Conservation (phyloP, 1,284 basidiomycete genomes). For the Ceraceosorus guamensis region DNA sequence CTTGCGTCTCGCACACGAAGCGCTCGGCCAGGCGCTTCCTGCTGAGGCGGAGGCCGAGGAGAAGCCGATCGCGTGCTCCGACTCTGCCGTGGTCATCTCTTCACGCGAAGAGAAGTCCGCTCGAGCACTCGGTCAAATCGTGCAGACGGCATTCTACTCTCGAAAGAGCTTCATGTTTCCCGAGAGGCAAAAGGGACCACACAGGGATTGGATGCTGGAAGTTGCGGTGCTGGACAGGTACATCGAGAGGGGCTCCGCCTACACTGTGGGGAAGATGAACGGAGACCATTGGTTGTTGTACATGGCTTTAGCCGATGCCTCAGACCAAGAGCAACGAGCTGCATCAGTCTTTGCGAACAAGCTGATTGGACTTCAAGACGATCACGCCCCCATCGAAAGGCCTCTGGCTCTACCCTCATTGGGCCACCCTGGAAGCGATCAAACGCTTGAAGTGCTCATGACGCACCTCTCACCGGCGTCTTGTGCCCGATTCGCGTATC, state of each 20-base stretch:
- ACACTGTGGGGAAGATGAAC: constrained; percentile 95
- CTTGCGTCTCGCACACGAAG: constrained; percentile 57
- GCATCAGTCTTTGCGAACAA: not conserved
- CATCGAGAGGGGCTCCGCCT: constrained; percentile 76
- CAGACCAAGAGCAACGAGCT: constrained; percentile 11
- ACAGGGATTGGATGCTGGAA: constrained; percentile 89
- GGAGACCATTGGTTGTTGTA: constrained; percentile 98
- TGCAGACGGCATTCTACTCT: constrained; percentile 68
- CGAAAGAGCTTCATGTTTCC: constrained; percentile 99
- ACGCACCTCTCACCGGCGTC: constrained; percentile 74
- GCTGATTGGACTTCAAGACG: not conserved
- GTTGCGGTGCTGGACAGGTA: constrained; percentile 82
- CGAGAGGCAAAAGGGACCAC: constrained; percentile 86
- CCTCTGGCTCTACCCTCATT: constrained; percentile 24
- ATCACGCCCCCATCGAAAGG: constrained; percentile 14
- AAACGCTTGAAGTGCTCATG: constrained; percentile 98
- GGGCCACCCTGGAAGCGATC: constrained; percentile 56
- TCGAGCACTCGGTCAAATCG: constrained; percentile 26
- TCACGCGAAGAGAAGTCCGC: constrained; percentile 2
- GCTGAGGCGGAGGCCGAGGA: constrained; percentile 9
- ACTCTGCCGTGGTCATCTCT: constrained; percentile 7
- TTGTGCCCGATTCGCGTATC: constrained; percentile 72
- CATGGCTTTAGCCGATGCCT: constrained; percentile 48
- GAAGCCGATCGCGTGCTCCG: constrained; percentile 12
- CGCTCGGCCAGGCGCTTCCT: constrained; percentile 7